Evolutionary conservation across 2,329 filamentous ascomycete species (phyloP).

Genomic region (Venturia nashicola): DNA sequence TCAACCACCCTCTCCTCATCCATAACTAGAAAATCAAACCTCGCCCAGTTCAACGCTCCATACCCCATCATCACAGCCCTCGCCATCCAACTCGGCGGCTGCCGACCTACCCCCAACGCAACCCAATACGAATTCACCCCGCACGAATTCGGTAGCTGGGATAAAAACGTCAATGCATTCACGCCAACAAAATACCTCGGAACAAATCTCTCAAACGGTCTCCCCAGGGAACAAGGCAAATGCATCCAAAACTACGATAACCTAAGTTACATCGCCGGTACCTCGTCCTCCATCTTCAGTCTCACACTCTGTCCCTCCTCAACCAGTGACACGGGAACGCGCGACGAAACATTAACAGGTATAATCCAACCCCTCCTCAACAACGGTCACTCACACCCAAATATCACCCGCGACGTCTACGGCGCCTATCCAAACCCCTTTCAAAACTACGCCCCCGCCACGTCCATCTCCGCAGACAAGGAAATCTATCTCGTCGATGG

Average conservation of each 20-base stretch:
- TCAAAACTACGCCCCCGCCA: constrained; percentile 35
- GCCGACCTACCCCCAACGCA: constrained; percentile 33
- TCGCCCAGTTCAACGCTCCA: constrained; percentile 28
- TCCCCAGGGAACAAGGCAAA: constrained; percentile 26
- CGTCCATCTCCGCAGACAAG: constrained; percentile 22
- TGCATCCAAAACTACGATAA: constrained; percentile 38
- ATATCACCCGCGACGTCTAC: constrained; percentile 26
- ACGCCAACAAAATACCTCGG: constrained; percentile 48
- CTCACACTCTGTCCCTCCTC: constrained; percentile 15
- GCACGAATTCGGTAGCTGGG: constrained; percentile 55
- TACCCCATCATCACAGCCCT: constrained; percentile 34
- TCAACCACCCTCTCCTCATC: constrained; percentile 22
- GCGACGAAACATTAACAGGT: constrained; percentile 9
- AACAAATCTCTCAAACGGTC: constrained; percentile 42
- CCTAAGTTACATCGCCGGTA: constrained; percentile 34
- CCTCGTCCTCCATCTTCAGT: constrained; percentile 31
- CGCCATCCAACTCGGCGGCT: constrained; percentile 22
- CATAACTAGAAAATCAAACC: constrained; percentile 24
- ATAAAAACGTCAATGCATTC: constrained; percentile 47
- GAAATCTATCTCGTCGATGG: constrained; percentile 39
- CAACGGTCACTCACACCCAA: constrained; percentile 14
- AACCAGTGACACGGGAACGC: background rate
- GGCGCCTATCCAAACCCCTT: constrained; percentile 52
- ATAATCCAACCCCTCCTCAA: constrained; percentile 20
- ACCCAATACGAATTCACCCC: constrained; percentile 55